These are phyloP conservation scores for Diutina rugosa DNA, from an alignment of 1,139 yeast genomes.

Conservation along the genomic window DNA sequence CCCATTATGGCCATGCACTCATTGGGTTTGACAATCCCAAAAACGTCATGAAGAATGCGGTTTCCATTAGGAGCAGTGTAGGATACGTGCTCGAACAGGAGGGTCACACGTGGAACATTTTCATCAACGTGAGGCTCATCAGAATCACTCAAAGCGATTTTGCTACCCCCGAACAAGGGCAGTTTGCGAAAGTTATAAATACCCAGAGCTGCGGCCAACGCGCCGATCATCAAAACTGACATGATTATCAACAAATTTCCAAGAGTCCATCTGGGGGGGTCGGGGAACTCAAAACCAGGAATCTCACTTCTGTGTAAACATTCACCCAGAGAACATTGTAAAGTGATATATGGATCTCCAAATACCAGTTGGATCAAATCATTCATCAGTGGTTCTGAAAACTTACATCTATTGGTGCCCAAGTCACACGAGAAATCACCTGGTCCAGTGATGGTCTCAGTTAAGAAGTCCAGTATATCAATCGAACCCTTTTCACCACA, in stretches of 20 bases:
- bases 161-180: constrained; percentile 39
- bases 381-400: constrained; percentile 94
- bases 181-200: constrained; percentile 46
- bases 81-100: constrained; percentile 61
- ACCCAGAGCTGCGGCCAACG: constrained; percentile 24
- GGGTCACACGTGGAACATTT: constrained; percentile 60
- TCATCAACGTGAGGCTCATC: constrained; percentile 27
- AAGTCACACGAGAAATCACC: constrained; percentile 83
- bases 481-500: constrained; percentile 93
- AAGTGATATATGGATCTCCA: constrained; percentile 81
- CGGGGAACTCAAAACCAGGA: constrained; percentile 78
- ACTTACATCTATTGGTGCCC: constrained; percentile 45
- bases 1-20: constrained; percentile 31
- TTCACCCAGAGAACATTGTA: constrained; percentile 75
- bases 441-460: constrained; percentile 85
- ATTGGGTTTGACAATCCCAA: constrained; percentile 74
- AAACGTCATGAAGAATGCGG: constrained; percentile 44
- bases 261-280: constrained; percentile 34
- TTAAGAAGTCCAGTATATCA: constrained; percentile 84
- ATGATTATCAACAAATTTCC: constrained; percentile 37
- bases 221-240: constrained; percentile 32
- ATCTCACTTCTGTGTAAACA: constrained; percentile 86
- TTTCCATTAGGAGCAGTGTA: constrained; percentile 45
- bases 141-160: constrained; percentile 15
- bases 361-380: constrained; percentile 79